Evolutionary conservation across 2,329 filamentous ascomycete species (phyloP), one percentile per base, ranked within the genome.

Genomic region (Penicillium sp.): DNA sequence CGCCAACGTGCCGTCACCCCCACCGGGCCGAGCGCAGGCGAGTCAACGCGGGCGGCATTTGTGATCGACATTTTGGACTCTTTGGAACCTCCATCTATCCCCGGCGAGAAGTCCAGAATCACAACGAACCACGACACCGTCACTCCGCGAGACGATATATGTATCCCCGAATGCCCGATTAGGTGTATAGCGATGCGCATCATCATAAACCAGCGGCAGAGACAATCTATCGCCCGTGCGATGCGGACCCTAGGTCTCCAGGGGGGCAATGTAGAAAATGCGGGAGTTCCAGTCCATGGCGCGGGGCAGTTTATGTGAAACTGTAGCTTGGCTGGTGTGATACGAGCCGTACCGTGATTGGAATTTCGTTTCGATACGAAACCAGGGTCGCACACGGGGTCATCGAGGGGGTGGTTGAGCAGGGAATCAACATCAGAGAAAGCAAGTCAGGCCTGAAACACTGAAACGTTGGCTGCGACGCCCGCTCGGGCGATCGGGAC

Each of bases 391-490:
- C 45, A 49, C 26, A 49, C 4, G 30, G 28, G 49, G 17, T 22
- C 5, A 22, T 50, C 24, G 47, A 50, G 4, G 15, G 17, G 47
- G 28, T 22, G 30, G 51, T 40, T 28, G 19, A 54, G 51, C 22
- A 38, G 15, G 51, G 19, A 35, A 35, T 35, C 40, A 35, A 12
- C 49, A 17, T 42, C 12, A 37, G n/a, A 24, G 47, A 19, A 4
- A 10, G 22, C 26, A 17, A 35, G 22, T 24, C 22, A 13, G 37
- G 56, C 7, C 38, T 53, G 49, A 59, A 59, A 47, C 47, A 24
- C 49, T 42, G 28, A 47, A 53, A 45, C 56, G 56, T 30, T 35
- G 38, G 53, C 53, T 44, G 53, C 53, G 33, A 45, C 40, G 37
- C 33, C 22, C 35, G 30, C 19, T 54, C 12, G 33, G 33, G 15